These are phyloP conservation scores for Ceratobasidium sp. DNA, from an alignment of 1,284 basidiomycete species.

Conservation along the genomic window DNA sequence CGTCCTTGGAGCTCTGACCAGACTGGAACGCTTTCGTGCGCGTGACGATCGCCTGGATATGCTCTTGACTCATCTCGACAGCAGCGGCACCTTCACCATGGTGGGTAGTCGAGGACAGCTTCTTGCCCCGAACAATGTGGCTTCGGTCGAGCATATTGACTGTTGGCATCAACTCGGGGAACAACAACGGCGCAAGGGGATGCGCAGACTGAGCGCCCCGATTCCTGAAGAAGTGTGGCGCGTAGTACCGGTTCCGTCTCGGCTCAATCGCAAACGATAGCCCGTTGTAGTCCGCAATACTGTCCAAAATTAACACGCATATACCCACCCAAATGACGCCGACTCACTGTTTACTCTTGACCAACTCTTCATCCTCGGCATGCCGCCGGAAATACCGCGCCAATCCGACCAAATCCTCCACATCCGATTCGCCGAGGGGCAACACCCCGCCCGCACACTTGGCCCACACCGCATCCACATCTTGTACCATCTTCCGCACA, in stretches of 20 bases:
- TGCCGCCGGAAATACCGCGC: conserved; percentile 52
- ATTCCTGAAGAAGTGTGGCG: conserved; percentile 71
- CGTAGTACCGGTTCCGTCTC: conserved; percentile 69
- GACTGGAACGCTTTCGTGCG: conserved; percentile 31
- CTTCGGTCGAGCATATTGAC: conserved; percentile 70
- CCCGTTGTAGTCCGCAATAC: conserved; percentile 78
- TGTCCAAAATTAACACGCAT: conserved; percentile 45
- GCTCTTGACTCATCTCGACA: conserved; percentile 32
- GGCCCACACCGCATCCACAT: conserved; percentile 28
- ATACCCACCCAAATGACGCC: not conserved
- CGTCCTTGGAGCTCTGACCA: not conserved
- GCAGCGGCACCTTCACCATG: not conserved
- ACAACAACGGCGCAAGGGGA: conserved; percentile 69
- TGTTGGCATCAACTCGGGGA: conserved; percentile 72
- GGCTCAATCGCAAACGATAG: conserved; percentile 77
- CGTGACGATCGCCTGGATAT: conserved; percentile 27
- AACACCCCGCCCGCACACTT: conserved; percentile 15
- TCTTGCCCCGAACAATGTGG: conserved; percentile 60
- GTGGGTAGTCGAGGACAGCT: conserved; percentile 36
- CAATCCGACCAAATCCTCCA: conserved; percentile 54
- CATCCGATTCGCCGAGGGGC: conserved; percentile 54
- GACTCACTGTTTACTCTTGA: conserved; percentile 23
- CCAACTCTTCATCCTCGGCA: conserved; percentile 52
- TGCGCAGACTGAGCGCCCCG: conserved; percentile 54
- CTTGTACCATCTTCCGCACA: conserved; percentile 56